Evolutionary conservation across 2,329 filamentous ascomycete species (phyloP).

Genomic region (Emergomyces africanus): DNA sequence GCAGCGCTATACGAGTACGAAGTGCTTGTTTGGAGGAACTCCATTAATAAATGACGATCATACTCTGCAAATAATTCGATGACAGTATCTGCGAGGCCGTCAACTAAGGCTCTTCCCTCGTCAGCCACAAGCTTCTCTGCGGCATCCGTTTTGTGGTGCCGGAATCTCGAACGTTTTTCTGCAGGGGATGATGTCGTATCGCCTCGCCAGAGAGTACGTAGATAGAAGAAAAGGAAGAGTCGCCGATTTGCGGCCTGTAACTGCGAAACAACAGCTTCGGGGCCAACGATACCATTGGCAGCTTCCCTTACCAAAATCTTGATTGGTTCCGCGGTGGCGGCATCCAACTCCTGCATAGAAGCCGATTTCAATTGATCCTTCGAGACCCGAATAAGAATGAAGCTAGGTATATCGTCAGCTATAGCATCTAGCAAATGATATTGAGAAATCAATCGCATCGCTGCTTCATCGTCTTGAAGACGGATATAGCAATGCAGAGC

Average conservation of each 20-base stretch:
- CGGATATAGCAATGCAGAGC: slow-evolving; percentile 81
- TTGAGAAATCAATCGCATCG: slow-evolving; percentile 73
- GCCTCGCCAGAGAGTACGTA: slow-evolving; percentile 73
- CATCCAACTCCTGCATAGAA: slow-evolving; percentile 57
- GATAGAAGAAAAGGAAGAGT: slow-evolving; percentile 83
- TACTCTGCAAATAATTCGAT: slow-evolving; percentile 78
- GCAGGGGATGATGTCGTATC: slow-evolving; percentile 41
- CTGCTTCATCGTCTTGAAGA: slow-evolving; percentile 81
- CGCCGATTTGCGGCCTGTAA: slow-evolving; percentile 54
- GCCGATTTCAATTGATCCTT: slow-evolving; percentile 55
- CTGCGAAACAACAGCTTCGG: slow-evolving; percentile 65
- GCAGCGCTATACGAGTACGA: slow-evolving; percentile 71
- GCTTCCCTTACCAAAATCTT: slow-evolving; percentile 81
- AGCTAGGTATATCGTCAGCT: slow-evolving; percentile 75
- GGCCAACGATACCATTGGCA: slow-evolving; percentile 71
- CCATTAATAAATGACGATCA: slow-evolving; percentile 67
- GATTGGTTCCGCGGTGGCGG: slow-evolving; percentile 70
- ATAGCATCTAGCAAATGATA: slow-evolving; percentile 84
- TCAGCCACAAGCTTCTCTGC: slow-evolving; percentile 37
- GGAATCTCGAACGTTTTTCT: slow-evolving; percentile 21
- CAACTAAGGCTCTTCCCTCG: slow-evolving; percentile 57
- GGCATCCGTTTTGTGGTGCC: slow-evolving; percentile 28
- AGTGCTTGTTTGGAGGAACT: slow-evolving; percentile 72
- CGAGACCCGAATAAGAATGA: slow-evolving; percentile 76
- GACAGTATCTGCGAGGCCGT: slow-evolving; percentile 75